Base-by-base conservation (phyloP, 148 eudicot species). In the Vaccinium macrocarpon region DNA sequence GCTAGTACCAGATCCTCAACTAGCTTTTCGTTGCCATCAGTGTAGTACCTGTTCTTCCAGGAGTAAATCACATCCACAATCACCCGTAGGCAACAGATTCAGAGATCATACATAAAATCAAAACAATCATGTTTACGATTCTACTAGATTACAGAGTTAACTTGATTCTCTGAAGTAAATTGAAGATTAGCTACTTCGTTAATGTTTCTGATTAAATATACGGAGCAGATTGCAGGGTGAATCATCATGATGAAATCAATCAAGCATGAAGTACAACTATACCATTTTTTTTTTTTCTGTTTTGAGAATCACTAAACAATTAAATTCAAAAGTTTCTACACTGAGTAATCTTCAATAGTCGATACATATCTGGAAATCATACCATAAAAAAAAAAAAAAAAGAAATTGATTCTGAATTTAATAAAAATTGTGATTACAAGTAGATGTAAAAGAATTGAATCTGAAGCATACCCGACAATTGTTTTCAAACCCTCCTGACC, bases 1-100 rank as follows among this genome's bases (percentile, higher is more conserved):
- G 98, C 98, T 78, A 96, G 86, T 66, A 96, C 95, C 84, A 96
- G 89, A 90, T 96, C 98, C 53, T 94, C n/a, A n/a, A n/a, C 98
- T 85, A 88, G 85, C 91, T 96, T 96, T 55, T 98, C 98, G 79
- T 96, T 94, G 56, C 98, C 98, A 86, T 94, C 94, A 86, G 94
- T 94, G 62, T 93, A 89, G 83, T 98, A 97, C 90, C 98, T 97
- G 85, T 16, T 52, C 55, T 81, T 64, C 85, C 48, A n/a, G 70
- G 70, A 62, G 70, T 9, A 62, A 62, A 21, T n/a, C 70, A 62
- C 70, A 9, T 5, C 70, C 70, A 23, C 70, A n/a, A 62, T 0
- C 23, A 62, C 18, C 23, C 3, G 9, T 9, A 2, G n/a, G 4
- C 29, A 23, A n/a, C n/a, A 62, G n/a, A 8, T 5, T 62, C 25